These are phyloP conservation scores for Microsporum audouinii DNA, from an alignment of 2,329 filamentous ascomycete species.

Conservation along the genomic window DNA sequence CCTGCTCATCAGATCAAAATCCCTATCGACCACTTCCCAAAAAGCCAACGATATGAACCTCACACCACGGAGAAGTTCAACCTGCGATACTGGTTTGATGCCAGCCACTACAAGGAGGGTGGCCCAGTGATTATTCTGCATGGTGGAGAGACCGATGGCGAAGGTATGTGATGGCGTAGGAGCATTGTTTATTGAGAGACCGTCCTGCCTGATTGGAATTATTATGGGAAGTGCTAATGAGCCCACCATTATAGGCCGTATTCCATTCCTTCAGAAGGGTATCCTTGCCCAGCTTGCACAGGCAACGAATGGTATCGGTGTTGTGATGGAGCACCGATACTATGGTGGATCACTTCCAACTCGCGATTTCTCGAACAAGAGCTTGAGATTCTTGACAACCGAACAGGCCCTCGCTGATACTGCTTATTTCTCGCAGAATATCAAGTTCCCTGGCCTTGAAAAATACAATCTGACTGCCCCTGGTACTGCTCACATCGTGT, in stretches of 20 bases:
- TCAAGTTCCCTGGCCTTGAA: conserved; percentile 59
- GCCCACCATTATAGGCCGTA: conserved; percentile 38
- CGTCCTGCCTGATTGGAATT: not conserved
- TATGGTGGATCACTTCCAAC: conserved; percentile 68
- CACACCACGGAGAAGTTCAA: conserved; percentile 58
- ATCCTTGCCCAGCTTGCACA: conserved; percentile 59
- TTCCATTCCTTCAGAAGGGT: conserved; percentile 66
- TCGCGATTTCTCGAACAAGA: conserved; percentile 54
- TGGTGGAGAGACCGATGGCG: conserved; percentile 55
- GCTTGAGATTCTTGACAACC: conserved; percentile 68
- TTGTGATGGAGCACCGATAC: conserved; percentile 79
- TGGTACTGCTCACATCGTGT: conserved; percentile 60
- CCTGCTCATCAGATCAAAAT: conserved; percentile 43
- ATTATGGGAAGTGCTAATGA: not conserved
- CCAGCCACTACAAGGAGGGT: conserved; percentile 59
- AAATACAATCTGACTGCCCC: conserved; percentile 54
- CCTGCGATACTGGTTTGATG: conserved; percentile 75
- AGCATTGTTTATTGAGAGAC: not conserved
- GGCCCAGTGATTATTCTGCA: conserved; percentile 71
- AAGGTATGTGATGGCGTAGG: conserved; percentile 10
- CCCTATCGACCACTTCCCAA: conserved; percentile 71
- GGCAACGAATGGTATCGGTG: conserved; percentile 61
- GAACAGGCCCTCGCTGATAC: conserved; percentile 73
- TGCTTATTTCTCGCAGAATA: conserved; percentile 65
- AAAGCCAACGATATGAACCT: conserved; percentile 64